Evolutionary conservation across 306 rosid genomes (phyloP).

Genomic region (Trifolium dubium): DNA sequence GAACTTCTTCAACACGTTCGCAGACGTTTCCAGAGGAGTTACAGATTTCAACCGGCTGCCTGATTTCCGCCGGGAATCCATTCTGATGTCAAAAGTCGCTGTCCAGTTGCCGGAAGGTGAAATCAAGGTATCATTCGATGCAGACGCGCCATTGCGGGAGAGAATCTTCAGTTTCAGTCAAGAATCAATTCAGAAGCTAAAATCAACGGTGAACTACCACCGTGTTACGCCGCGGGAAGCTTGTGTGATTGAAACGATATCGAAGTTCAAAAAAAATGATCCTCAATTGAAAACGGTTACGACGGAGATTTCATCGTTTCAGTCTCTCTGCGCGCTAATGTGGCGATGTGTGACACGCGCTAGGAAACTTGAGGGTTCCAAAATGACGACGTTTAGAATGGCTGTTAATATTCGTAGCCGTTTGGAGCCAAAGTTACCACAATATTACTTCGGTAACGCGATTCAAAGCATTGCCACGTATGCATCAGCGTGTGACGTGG

Average conservation of each 20-base stretch:
- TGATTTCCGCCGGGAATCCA: conserved; percentile 63
- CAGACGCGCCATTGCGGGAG: conserved; percentile 56
- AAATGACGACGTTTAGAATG: conserved; percentile 76
- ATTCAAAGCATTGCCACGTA: conserved; percentile 67
- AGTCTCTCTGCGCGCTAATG: conserved; percentile 65
- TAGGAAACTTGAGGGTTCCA: conserved; percentile 53
- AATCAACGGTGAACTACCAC: conserved; percentile 49
- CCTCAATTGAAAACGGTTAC: conserved; percentile 46
- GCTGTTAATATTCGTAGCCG: conserved; percentile 81
- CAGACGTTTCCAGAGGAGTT: conserved; percentile 51
- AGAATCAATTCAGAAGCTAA: conserved; percentile 59
- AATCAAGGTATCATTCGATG: conserved; percentile 57
- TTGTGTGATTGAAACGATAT: conserved; percentile 50
- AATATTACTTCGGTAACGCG: conserved; percentile 84
- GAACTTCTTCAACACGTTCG: conserved; percentile 91
- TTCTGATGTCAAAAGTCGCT: conserved; percentile 53
- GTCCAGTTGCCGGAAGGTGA: conserved; percentile 65
- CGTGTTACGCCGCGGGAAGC: neutral
- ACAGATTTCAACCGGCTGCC: conserved; percentile 44
- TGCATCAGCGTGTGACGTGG: conserved; percentile 57
- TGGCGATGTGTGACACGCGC: conserved; percentile 83
- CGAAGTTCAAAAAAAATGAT: conserved; percentile 61
- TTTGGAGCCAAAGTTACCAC: conserved; percentile 63
- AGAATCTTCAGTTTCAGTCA: conserved; percentile 72
- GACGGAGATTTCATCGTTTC: conserved; percentile 75